Percentiles rank a stretch among this genome's conserved stretches.
These are phyloP conservation scores for Diplodia sapinea DNA, from an alignment of 2,329 filamentous ascomycete genomes.

Conservation along the genomic window DNA sequence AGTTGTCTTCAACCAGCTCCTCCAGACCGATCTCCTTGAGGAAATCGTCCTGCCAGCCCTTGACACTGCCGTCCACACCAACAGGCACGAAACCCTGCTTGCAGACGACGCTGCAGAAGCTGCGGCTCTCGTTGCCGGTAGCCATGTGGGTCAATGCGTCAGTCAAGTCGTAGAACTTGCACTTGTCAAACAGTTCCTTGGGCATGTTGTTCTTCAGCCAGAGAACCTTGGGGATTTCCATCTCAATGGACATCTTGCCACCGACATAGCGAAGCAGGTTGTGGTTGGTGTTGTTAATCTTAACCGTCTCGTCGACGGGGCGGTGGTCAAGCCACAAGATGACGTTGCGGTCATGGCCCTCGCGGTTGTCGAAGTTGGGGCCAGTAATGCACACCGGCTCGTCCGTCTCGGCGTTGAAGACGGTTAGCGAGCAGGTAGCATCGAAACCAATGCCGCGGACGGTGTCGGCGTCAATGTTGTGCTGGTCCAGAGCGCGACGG, in stretches of 20 bases:
- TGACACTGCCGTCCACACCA: slow-evolving; percentile 95
- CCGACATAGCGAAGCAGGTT: slow-evolving; percentile 95
- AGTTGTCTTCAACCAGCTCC: slow-evolving; percentile 83
- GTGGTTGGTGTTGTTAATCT: slow-evolving; percentile 91
- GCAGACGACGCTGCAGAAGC: slow-evolving; percentile 94
- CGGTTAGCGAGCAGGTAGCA: slow-evolving; percentile 94
- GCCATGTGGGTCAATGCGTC: slow-evolving; percentile 95
- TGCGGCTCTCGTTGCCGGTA: slow-evolving; percentile 87
- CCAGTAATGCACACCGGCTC: slow-evolving; percentile 91
- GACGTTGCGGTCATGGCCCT: slow-evolving; percentile 87
- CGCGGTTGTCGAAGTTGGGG: slow-evolving; percentile 77
- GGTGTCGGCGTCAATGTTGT: slow-evolving; percentile 74
- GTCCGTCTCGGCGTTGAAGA: slow-evolving; percentile 87
- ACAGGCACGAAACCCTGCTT: slow-evolving; percentile 97
- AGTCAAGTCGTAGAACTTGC: slow-evolving; percentile 95
- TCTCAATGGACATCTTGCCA: slow-evolving; percentile 98
- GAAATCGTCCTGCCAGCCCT: slow-evolving; percentile 98
- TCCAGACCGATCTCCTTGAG: slow-evolving; percentile 83
- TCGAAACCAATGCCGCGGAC: slow-evolving; percentile 96
- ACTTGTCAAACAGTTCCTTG: slow-evolving; percentile 82
- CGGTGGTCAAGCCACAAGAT: slow-evolving; percentile 98
- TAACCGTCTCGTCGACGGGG: slow-evolving; percentile 85
- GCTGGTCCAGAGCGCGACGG: slow-evolving; percentile 79
- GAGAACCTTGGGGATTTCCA: slow-evolving; percentile 98
- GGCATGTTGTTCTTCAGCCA: slow-evolving; percentile 99